Percentiles rank a stretch among this genome's conserved stretches.
Conservation (phyloP, 495 filamentous ascomycete genomes). For the Aspergillus biplanus region DNA sequence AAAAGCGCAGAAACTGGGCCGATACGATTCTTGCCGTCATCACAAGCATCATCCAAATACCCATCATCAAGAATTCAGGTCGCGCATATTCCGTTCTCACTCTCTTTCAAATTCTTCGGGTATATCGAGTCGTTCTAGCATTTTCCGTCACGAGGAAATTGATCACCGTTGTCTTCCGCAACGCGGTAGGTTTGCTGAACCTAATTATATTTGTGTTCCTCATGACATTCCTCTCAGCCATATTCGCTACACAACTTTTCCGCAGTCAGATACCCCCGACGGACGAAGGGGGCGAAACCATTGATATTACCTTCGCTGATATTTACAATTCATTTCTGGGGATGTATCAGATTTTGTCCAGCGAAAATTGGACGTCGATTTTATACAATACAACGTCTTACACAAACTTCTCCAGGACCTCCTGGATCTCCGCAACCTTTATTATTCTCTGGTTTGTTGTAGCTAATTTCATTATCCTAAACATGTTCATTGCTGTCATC, state of each 20-base stretch:
- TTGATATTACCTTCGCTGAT: constrained; percentile 77
- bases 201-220: constrained; percentile 95
- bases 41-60: constrained; percentile 85
- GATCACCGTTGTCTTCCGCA: constrained; percentile 85
- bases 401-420: constrained; percentile 62
- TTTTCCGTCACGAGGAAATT: constrained; percentile 83
- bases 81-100: constrained; percentile 87
- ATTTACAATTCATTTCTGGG: constrained; percentile 96
- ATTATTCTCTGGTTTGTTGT: constrained; percentile 95
- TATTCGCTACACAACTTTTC: constrained; percentile 93
- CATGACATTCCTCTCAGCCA: constrained; percentile 89
- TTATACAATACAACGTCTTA: constrained; percentile 80
- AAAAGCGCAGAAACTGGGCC: constrained; percentile 70
- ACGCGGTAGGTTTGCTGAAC: constrained; percentile 89
- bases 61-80: constrained; percentile 74
- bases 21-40: constrained; percentile 80
- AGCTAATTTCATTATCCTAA: constrained; percentile 93
- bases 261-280: constrained; percentile 74
- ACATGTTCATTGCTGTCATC: constrained; percentile 99
- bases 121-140: constrained; percentile 89
- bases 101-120: constrained; percentile 88
- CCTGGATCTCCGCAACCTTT: constrained; percentile 96
- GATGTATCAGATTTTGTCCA: constrained; percentile 98
- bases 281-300: constrained; percentile 58
- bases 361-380: constrained; percentile 91